Percentiles rank a stretch among this genome's conserved stretches.
Conservation (phyloP, 2,329 filamentous ascomycete species). For the Fusarium stilboides region DNA sequence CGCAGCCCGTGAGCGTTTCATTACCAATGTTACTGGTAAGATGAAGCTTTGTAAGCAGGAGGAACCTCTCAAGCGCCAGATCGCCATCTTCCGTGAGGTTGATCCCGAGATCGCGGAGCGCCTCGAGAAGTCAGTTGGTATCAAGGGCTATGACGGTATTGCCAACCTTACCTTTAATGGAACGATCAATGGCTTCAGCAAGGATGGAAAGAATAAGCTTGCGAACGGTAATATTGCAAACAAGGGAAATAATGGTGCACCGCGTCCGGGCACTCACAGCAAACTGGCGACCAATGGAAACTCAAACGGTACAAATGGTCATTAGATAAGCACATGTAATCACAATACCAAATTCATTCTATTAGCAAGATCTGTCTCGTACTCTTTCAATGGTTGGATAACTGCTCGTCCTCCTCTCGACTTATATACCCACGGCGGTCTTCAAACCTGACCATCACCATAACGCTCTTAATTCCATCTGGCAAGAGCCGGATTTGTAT, state of each 20-base stretch:
- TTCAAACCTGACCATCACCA: no score
- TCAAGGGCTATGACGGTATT: constrained; percentile 39
- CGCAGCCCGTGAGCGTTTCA: constrained; percentile 60
- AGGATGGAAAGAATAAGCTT: constrained; percentile 9
- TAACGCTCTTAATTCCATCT: not conserved
- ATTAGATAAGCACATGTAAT: not conserved
- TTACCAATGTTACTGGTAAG: constrained; percentile 73
- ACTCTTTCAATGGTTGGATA: no score
- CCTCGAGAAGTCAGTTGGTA: constrained; percentile 74
- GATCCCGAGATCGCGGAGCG: constrained; percentile 70
- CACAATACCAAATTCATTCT: not conserved
- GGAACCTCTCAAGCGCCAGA: constrained; percentile 75
- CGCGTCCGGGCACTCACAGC: constrained; percentile 3
- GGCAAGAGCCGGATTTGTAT: not conserved
- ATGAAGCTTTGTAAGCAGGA: constrained; percentile 71
- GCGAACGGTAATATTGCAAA: constrained; percentile 21
- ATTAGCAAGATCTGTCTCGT: no score
- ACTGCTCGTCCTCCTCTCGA: not conserved
- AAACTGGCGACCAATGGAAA: constrained; percentile 3
- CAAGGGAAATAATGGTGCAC: constrained; percentile 28
- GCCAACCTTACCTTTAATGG: constrained; percentile 17
- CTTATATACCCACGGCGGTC: not conserved
- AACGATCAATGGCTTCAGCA: constrained; percentile 19
- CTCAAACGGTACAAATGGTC: constrained; percentile 18
- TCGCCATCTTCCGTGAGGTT: constrained; percentile 76